Percentiles rank a stretch among this genome's conserved stretches.
phyloP scores from a whole-genome alignment of 2,329 filamentous ascomycete species.

The Fusarium begoniae region DNA sequence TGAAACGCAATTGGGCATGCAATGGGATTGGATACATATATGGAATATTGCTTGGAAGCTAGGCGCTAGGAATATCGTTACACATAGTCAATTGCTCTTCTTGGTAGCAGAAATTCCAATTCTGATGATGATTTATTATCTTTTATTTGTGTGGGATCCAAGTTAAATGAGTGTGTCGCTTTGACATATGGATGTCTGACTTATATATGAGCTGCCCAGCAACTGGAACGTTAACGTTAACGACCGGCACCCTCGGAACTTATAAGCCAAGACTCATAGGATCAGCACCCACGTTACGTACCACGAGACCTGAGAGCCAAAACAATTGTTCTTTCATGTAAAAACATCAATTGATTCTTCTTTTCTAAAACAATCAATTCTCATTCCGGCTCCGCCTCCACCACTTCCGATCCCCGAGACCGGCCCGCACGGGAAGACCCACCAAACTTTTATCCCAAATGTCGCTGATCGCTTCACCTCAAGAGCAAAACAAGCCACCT shows the following conservation, averaged over 20 bases:
- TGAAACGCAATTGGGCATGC: neutral
- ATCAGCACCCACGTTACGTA: neutral
- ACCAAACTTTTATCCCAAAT: conserved; percentile 23
- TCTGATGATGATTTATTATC: neutral
- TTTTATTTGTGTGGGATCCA: neutral
- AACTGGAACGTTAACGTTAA: conserved; percentile 15
- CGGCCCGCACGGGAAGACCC: conserved; percentile 29
- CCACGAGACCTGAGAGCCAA: neutral
- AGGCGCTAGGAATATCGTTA: neutral
- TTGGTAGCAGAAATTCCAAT: neutral
- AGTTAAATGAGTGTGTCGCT: neutral
- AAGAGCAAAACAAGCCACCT: conserved; percentile 5
- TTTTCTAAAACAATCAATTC: neutral
- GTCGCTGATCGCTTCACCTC: conserved; percentile 15
- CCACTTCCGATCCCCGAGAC: conserved; percentile 23
- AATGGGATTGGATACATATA: neutral
- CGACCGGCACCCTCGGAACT: conserved; percentile 16
- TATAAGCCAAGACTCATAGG: neutral
- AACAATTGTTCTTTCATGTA: neutral
- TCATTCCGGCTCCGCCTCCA: conserved; percentile 31
- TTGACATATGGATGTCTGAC: neutral
- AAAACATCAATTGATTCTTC: neutral
- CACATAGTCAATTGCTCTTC: neutral
- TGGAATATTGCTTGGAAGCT: neutral
- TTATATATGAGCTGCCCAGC: neutral